Percentiles rank a stretch among this genome's conserved stretches.
phyloP scores from a whole-genome alignment of 2,329 filamentous ascomycete genomes.

The Xylaria multiplex region DNA sequence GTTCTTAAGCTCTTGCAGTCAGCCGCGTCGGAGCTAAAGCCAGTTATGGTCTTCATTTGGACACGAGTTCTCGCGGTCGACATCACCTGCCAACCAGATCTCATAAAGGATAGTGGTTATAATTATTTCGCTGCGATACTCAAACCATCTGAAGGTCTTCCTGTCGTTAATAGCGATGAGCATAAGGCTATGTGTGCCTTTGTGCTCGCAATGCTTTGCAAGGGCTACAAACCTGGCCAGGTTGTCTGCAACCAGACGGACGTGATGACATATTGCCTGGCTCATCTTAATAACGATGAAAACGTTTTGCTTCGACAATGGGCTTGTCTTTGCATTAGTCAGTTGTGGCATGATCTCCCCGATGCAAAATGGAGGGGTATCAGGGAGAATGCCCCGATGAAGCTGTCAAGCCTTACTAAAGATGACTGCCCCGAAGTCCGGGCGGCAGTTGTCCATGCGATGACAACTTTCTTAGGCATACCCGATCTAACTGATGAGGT shows the following conservation, averaged over 20 bases:
- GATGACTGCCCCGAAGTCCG: conserved; percentile 93
- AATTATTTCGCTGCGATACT: conserved; percentile 96
- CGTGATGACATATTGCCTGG: conserved; percentile 87
- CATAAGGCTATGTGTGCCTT: conserved; percentile 99
- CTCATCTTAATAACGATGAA: conserved; percentile 83
- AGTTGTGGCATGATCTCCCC: conserved; percentile 89
- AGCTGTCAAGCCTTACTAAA: conserved; percentile 81
- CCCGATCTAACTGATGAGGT: conserved; percentile 92
- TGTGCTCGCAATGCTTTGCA: conserved; percentile 96
- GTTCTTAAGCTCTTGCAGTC: conserved; percentile 97
- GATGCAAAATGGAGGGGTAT: conserved; percentile 98
- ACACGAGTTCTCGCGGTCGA: conserved; percentile 95
- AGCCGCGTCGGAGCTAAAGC: conserved; percentile 91
- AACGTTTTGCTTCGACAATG: conserved; percentile 92
- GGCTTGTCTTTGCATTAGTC: conserved; percentile 94
- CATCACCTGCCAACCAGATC: conserved; percentile 88
- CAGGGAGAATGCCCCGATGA: conserved; percentile 82
- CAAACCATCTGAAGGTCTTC: conserved; percentile 83
- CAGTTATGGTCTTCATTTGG: conserved; percentile 99
- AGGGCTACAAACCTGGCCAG: conserved; percentile 90
- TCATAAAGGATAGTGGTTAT: conserved; percentile 96
- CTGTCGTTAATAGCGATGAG: conserved; percentile 87
- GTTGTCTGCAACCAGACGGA: conserved; percentile 90
- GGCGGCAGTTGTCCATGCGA: conserved; percentile 89
- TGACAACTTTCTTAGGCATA: conserved; percentile 94